These are phyloP conservation scores for Lactarius tabidus DNA, from an alignment of 768 basidiomycete species.

Conservation along the genomic window DNA sequence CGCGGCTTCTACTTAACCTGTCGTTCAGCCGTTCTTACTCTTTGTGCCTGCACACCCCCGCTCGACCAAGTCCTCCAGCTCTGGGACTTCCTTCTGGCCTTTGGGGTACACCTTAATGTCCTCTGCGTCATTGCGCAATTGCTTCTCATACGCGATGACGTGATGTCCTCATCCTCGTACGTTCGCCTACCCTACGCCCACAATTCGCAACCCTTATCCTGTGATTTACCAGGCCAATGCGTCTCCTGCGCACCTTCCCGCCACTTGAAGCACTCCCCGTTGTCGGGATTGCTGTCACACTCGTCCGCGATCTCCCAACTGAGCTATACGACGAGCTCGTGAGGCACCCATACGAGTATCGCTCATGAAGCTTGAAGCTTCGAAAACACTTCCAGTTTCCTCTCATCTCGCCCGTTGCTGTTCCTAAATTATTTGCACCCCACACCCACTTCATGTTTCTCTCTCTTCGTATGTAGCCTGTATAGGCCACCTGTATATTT, in stretches of 20 bases:
- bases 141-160: slow-evolving; percentile 81
- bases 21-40: slow-evolving; percentile 75
- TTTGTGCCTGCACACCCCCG: slow-evolving; percentile 96
- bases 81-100: slow-evolving; percentile 97
- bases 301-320: slow-evolving; percentile 85
- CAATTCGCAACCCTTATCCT: slow-evolving; percentile 4
- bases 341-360: slow-evolving; percentile 71
- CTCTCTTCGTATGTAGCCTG: slow-evolving; percentile 8
- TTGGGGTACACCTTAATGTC: slow-evolving; percentile 94
- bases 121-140: slow-evolving; percentile 96
- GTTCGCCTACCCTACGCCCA: slow-evolving; percentile 26
- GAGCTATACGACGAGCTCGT: slow-evolving; percentile 88
- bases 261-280: slow-evolving; percentile 83
- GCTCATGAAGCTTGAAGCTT: not conserved
- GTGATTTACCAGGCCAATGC: slow-evolving; percentile 71
- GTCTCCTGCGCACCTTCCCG: slow-evolving; percentile 88
- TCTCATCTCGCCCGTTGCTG: not conserved
- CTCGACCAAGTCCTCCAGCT: slow-evolving; percentile 90
- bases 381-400: not conserved
- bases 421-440: not conserved
- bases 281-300: slow-evolving; percentile 89
- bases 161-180: slow-evolving; percentile 85
- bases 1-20: slow-evolving; percentile 8
- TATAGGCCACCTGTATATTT: slow-evolving; percentile 9
- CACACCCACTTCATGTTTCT: not conserved